phyloP scores from a whole-genome alignment of 2,329 filamentous ascomycete species.

The Ophiostoma triangulosporum region DNA sequence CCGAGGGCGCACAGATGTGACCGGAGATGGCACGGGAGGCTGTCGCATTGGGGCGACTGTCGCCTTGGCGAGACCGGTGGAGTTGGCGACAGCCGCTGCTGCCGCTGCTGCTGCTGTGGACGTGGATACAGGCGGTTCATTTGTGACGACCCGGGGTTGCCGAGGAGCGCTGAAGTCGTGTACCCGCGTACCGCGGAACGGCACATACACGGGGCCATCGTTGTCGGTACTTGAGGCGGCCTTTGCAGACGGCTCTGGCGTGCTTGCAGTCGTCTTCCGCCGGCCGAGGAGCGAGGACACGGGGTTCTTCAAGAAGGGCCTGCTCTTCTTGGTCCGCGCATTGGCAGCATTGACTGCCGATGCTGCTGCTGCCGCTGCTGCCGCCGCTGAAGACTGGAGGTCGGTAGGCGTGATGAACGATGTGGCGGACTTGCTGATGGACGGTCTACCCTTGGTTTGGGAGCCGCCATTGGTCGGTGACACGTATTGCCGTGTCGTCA shows the following conservation, averaged over 20 bases:
- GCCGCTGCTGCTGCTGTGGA: constrained; percentile 7
- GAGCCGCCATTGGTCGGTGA: neutral
- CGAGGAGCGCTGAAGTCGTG: constrained; percentile 54
- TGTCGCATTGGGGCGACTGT: neutral
- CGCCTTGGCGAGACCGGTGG: neutral
- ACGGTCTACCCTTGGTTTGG: neutral
- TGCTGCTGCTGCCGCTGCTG: constrained; percentile 27
- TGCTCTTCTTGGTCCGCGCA: constrained; percentile 36
- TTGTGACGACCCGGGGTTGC: constrained; percentile 28
- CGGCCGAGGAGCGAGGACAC: constrained; percentile 46
- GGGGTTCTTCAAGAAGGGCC: constrained; percentile 46
- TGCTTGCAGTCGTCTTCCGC: constrained; percentile 38
- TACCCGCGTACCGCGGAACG: constrained; percentile 49
- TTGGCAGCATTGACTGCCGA: constrained; percentile 28
- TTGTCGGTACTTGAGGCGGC: constrained; percentile 23
- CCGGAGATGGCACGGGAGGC: neutral
- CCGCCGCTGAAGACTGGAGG: constrained; percentile 24
- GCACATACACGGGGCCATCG: constrained; percentile 42
- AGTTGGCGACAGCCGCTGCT: constrained; percentile 5
- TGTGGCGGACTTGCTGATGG: constrained; percentile 20
- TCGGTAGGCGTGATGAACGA: constrained; percentile 39
- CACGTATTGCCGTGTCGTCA: constrained; percentile 19
- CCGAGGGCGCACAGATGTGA: neutral
- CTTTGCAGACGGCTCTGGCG: constrained; percentile 28
- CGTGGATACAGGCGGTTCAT: constrained; percentile 9